Evolutionary conservation across 1,284 basidiomycete genomes (phyloP), one percentile per base, ranked within the genome.

Genomic region (Cystobasidiaceae sp.): DNA sequence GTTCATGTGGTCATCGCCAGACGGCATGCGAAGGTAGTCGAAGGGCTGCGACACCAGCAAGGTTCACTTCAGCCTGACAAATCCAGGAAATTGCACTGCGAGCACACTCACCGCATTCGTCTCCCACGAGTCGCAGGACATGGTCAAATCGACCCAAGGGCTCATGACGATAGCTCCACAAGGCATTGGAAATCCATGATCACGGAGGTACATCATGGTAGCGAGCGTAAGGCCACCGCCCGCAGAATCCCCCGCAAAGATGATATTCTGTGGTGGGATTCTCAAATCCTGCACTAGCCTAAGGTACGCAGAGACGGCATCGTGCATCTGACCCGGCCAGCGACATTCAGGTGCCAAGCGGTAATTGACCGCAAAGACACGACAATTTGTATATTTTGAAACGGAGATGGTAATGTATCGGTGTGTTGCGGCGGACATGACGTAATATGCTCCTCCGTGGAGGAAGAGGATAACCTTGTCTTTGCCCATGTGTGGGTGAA

Each of bases 351-450:
- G 94, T 0, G 94, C 93, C 30, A 98, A 82, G 21, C 94, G 88
- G 77, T 98, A 98, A 75, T 97, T 93, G 71, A 97, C 81, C n/a
- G 90, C 90, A 78, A 97, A 97, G n/a, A 97, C 86, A 33, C 96
- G 85, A 30, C 91, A 87, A 73, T 93, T 89, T 33, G 89, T 86
- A 72, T 88, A 87, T 75, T 94, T 93, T 34, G 91, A 89, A 61
- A 97, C 80, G 6, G 90, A 89, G 71, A 97, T 92, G 8, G 93
- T 94, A 66, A 98, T 83, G 45, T 91, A 81, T 45, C 94, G 84
- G 76, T 97, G 93, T 0, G 90, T 91, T n/a, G 93, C 89, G 17
- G 94, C 89, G 72, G 89, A 93, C 71, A 91, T 93, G 67, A 90
- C 82, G 76, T 92, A 97, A 76, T 97, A 97, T 54, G 93, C 93